These are phyloP conservation scores for Daldinia caldariorum DNA, from an alignment of 495 filamentous ascomycete genomes.

Conservation along the genomic window DNA sequence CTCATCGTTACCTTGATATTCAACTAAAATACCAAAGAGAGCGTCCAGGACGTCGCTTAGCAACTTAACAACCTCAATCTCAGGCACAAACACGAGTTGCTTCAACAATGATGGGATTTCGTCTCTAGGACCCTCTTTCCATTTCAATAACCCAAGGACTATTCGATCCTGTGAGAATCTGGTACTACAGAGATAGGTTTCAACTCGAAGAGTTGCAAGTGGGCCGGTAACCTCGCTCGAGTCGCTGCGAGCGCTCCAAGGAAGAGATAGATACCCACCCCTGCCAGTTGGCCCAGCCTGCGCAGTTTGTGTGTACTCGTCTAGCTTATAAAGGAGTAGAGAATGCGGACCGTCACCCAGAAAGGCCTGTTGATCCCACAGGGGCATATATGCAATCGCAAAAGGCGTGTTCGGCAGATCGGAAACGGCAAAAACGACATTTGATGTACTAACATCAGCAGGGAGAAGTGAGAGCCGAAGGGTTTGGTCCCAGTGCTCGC, in stretches of 20 bases:
- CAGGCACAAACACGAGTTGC: slow-evolving; percentile 89
- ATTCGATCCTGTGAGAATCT: slow-evolving; percentile 93
- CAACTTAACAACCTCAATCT: slow-evolving; percentile 97
- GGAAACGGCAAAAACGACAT: slow-evolving; percentile 88
- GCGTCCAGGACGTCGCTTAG: slow-evolving; percentile 90
- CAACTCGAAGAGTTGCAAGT: slow-evolving; percentile 75
- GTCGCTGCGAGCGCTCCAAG: slow-evolving; percentile 75
- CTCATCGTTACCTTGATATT: slow-evolving; percentile 87
- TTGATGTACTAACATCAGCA: slow-evolving; percentile 81
- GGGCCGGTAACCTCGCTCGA: slow-evolving; percentile 80
- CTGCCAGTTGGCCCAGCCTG: slow-evolving; percentile 65
- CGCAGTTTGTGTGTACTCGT: slow-evolving; percentile 76
- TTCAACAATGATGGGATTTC: slow-evolving; percentile 78
- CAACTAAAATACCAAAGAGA: slow-evolving; percentile 88
- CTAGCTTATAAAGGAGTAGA: slow-evolving; percentile 85
- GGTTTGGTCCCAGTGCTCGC: slow-evolving; percentile 85
- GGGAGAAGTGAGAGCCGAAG: slow-evolving; percentile 82
- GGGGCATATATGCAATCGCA: slow-evolving; percentile 88
- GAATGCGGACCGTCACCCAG: slow-evolving; percentile 85
- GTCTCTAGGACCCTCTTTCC: slow-evolving; percentile 77
- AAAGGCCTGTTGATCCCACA: slow-evolving; percentile 94
- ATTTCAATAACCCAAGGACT: slow-evolving; percentile 82
- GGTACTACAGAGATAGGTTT: slow-evolving; percentile 95
- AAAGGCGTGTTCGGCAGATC: slow-evolving; percentile 87
- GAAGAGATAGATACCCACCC: slow-evolving; percentile 85